Conservation (phyloP, 176 grass and related monocot genomes). For the Panicum miliaceum region DNA sequence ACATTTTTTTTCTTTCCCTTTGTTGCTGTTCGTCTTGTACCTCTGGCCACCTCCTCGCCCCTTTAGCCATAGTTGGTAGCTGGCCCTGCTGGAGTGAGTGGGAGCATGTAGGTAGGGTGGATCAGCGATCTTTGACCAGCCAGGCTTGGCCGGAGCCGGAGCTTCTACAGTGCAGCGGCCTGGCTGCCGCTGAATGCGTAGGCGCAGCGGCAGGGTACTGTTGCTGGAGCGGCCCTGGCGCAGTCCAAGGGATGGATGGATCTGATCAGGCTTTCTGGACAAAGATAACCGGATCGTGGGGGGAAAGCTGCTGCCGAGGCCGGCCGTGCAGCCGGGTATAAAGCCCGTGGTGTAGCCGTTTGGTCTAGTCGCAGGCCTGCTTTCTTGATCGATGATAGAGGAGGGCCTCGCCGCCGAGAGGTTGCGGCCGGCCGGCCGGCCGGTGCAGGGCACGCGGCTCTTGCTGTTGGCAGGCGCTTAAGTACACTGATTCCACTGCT, state of each 20-base stretch:
- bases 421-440: not conserved
- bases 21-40: not conserved
- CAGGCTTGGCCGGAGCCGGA: not conserved
- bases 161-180: not conserved
- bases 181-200: not conserved
- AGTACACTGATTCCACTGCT: not conserved
- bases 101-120: not conserved
- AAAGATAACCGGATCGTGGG: not conserved
- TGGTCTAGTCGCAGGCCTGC: not conserved
- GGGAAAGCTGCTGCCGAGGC: conserved; percentile 34
- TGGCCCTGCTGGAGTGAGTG: not conserved
- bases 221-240: not conserved
- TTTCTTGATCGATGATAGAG: not conserved
- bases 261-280: conserved; percentile 47
- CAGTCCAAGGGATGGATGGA: conserved; percentile 28
- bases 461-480: not conserved
- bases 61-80: not conserved
- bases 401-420: not conserved
- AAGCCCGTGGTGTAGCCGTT: conserved; percentile 5
- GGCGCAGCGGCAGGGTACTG: conserved; percentile 12
- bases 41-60: not conserved
- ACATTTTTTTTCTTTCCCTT: not conserved
- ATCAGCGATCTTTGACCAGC: conserved; percentile 53
- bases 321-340: not conserved
- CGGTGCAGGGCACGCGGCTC: not conserved